Conservation (phyloP, 768 basidiomycete genomes). For the Hericium rajendrae region DNA sequence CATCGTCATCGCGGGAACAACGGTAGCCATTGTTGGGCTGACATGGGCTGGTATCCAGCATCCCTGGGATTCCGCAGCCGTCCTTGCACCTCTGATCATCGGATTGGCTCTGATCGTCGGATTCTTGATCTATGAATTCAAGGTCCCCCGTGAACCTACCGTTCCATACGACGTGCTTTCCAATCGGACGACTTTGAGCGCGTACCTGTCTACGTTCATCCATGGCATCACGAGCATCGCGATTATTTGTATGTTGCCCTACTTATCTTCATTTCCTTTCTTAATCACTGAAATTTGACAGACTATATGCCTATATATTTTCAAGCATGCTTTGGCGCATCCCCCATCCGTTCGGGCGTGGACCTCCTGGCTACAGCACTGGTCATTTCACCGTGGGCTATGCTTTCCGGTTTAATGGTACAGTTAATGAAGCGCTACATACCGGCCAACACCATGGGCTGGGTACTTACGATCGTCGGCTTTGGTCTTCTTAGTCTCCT, state of each 20-base stretch:
- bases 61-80: conserved; percentile 19
- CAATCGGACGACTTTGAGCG: conserved; percentile 19
- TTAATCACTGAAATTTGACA: neutral
- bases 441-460: conserved; percentile 14
- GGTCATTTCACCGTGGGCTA: conserved; percentile 17
- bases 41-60: conserved; percentile 20
- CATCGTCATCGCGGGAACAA: conserved; percentile 15
- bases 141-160: conserved; percentile 3
- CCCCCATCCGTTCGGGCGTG: conserved; percentile 13
- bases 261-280: neutral
- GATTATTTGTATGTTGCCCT: conserved; percentile 6
- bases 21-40: conserved; percentile 18
- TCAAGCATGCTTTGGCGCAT: conserved; percentile 18
- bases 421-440: conserved; percentile 16
- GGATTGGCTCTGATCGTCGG: conserved; percentile 18
- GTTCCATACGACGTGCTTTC: conserved; percentile 7
- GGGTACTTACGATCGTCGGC: conserved; percentile 12
- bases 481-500: conserved; percentile 14
- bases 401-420: conserved; percentile 14
- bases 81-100: conserved; percentile 23
- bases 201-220: conserved; percentile 4
- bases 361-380: conserved; percentile 12
- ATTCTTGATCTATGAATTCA: conserved; percentile 19
- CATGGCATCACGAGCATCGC: conserved; percentile 10
- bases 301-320: conserved; percentile 24